A percentile compares a stretch with the other conserved stretches of the same genome.
phyloP scores from a whole-genome alignment of 1,284 basidiomycete species.

The Austroboletus niveus region DNA sequence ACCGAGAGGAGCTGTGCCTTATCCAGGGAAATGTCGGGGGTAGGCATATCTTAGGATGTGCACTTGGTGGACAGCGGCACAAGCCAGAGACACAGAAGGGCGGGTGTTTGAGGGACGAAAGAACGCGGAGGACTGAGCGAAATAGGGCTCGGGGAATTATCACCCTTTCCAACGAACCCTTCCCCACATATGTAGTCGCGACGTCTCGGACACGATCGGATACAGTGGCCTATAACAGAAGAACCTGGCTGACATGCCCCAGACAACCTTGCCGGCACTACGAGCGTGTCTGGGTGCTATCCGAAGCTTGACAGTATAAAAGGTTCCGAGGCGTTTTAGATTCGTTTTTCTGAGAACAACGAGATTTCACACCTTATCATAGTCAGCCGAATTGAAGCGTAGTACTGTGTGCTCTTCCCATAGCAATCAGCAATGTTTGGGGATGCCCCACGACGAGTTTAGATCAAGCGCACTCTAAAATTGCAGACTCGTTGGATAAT shows the following conservation, averaged over 20 bases:
- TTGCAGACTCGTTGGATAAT: too few relatives aligned
- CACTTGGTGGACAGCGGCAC: not conserved
- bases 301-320: not conserved
- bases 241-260: not conserved
- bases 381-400: too few relatives aligned
- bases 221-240: not conserved
- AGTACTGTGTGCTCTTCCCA: too few relatives aligned
- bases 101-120: not conserved
- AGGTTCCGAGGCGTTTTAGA: not conserved
- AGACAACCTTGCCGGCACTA: not conserved
- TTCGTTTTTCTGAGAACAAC: not conserved
- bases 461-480: too few relatives aligned
- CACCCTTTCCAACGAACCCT: not conserved
- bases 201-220: not conserved
- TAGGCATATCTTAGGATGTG: slow-evolving; percentile 4
- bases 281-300: not conserved
- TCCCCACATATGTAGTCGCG: not conserved
- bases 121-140: not conserved
- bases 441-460: too few relatives aligned
- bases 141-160: not conserved
- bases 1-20: slow-evolving; percentile 21
- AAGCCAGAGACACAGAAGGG: not conserved
- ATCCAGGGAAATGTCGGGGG: slow-evolving; percentile 14
- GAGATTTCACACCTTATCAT: too few relatives aligned
- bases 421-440: too few relatives aligned